Base-by-base conservation (phyloP, 228 moss, liverwort and hornwort genomes). In the Sphagnum magellanicum region DNA sequence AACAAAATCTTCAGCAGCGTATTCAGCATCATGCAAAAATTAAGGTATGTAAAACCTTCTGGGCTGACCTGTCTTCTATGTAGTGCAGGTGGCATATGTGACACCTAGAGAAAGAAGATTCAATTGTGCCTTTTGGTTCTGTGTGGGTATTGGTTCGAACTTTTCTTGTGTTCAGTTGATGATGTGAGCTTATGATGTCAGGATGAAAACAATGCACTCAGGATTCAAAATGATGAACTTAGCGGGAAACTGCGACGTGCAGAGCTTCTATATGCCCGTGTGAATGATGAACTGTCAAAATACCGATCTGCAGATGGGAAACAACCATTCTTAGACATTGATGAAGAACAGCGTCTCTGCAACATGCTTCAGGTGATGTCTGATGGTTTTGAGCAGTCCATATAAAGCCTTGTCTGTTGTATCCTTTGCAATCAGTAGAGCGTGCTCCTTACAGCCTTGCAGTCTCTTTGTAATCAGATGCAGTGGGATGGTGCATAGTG, bases 1-100 rank as follows among this genome's bases (percentile, higher is more conserved):
- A 92, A 66, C 95, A 95, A 63, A 95, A 95, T 66, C 79, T 95
- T 57, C 92, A 92, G 73, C 96, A 96, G 75, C 84, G 96, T 51
- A 96, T 96, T 59, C 93, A 96, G 66, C 96, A 93, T 73, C 96
- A 96, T 74, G 93, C 89, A 7, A 96, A 96, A 65, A 91, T 96
- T 61, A 96, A 96, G 91, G 95, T 96, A 49, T 61, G 16, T 49
- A 51, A 51, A 6, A 5, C 50, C 14, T 4, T 47, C 52, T 61
- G 12, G 61, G 15, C 61, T 48, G 9, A 4, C 48, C 64, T 6
- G 11, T 4, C 0, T 12, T 13, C 11, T 49, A 13, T 32, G 32
- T 32, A 32, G 32, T 32, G 32, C 64, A 63, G 10, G 0, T 64
- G 13, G 13, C 48, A 64, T 6, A 49, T 5, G 6, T 14, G 4